Percentiles rank a stretch among this genome's conserved stretches.
Evolutionary conservation across 164 flowering plant genomes (phyloP).

Genomic region (Protea cynaroides): DNA sequence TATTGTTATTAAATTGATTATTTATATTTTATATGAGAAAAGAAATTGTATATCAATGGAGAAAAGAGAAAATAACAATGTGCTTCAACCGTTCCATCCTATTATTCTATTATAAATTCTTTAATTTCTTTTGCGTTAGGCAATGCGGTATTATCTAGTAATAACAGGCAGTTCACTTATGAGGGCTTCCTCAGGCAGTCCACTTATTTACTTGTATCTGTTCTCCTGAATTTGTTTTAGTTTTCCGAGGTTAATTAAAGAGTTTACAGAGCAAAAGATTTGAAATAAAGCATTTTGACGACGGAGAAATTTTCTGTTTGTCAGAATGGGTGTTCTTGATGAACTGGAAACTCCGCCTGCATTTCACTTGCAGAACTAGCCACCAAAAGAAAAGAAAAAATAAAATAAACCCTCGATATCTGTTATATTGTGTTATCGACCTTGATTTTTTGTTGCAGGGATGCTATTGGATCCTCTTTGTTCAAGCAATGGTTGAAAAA

Average conservation of each 20-base stretch:
- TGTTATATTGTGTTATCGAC: neutral
- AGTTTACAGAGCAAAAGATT: neutral
- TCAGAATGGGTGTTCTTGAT: neutral
- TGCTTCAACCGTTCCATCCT: no score
- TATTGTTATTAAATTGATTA: no score
- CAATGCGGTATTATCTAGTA: neutral
- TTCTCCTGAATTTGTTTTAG: neutral
- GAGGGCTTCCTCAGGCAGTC: no score
- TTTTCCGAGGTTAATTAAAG: neutral
- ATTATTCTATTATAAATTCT: no score
- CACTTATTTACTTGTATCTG: neutral
- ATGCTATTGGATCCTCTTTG: slow-evolving; percentile 63
- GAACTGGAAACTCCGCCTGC: neutral
- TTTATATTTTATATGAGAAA: no score
- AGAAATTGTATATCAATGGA: no score
- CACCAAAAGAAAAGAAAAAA: neutral
- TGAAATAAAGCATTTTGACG: neutral
- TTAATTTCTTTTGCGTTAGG: no score
- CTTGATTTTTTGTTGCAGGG: slow-evolving; percentile 33
- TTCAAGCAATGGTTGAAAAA: slow-evolving; percentile 82
- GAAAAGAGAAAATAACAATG: no score
- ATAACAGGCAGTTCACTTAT: neutral
- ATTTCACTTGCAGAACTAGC: neutral
- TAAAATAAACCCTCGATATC: neutral
- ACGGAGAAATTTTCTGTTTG: neutral